Conservation (phyloP, 2,329 filamentous ascomycete species). For the Bisporella sp. region DNA sequence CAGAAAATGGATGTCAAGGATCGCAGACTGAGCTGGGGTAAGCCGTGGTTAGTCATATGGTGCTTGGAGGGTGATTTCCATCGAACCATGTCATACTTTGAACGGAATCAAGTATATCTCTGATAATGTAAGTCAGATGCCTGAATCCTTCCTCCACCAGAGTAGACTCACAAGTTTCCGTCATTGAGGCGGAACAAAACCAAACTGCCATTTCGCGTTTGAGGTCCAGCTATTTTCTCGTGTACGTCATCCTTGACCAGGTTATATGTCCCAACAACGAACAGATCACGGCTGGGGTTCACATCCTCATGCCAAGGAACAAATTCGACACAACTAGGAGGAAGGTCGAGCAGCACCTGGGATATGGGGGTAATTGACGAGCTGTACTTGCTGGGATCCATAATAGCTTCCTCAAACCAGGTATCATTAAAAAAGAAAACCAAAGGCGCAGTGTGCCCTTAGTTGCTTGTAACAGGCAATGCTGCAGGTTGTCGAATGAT, state of each 20-base stretch:
- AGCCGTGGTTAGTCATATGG: too few relatives aligned
- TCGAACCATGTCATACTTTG: conserved; percentile 45
- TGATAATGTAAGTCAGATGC: background rate
- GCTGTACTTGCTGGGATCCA: conserved; percentile 9
- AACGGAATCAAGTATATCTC: conserved; percentile 11
- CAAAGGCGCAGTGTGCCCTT: background rate
- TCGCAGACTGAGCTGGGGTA: conserved; percentile 55
- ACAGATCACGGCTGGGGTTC: conserved; percentile 34
- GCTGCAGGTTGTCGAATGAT: background rate
- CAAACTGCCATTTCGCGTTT: conserved; percentile 68
- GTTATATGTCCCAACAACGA: conserved; percentile 81
- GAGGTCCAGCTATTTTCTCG: conserved; percentile 32
- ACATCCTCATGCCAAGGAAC: conserved; percentile 48
- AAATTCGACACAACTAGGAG: conserved; percentile 74
- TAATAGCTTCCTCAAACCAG: background rate
- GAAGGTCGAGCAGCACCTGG: conserved; percentile 53
- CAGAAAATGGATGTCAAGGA: conserved; percentile 82
- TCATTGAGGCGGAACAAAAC: conserved; percentile 54
- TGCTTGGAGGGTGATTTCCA: conserved; percentile 31
- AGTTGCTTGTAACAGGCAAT: background rate
- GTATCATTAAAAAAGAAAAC: too few relatives aligned
- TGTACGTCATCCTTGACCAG: conserved; percentile 45
- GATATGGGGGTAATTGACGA: conserved; percentile 25
- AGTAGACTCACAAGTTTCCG: conserved; percentile 45
- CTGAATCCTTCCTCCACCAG: too few relatives aligned